Evolutionary conservation across 345 rosid genomes (phyloP).

Genomic region (Euphorbia peplus): DNA sequence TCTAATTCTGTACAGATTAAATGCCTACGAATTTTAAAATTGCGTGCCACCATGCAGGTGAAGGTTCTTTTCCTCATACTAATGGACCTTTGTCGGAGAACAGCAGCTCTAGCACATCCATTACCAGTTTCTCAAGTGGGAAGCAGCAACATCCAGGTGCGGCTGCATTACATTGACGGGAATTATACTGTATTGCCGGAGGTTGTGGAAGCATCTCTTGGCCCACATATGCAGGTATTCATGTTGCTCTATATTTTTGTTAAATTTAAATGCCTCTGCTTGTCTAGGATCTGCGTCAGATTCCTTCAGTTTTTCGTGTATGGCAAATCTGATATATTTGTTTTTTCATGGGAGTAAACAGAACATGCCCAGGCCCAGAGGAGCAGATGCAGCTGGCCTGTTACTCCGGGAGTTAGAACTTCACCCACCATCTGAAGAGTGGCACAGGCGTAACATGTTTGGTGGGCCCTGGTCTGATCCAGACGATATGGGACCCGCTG

Average conservation of each 20-base stretch:
- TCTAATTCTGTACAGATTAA: neutral
- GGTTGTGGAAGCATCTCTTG: constrained; percentile 98
- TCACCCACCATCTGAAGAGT: constrained; percentile 98
- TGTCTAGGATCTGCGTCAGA: neutral
- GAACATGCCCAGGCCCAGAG: constrained; percentile 99
- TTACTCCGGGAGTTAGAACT: constrained; percentile 93
- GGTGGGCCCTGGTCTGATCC: constrained; percentile 96
- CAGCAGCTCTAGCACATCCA: constrained; percentile 66
- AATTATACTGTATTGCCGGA: constrained; percentile 96
- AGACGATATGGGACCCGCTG: constrained; percentile 50
- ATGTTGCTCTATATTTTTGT: neutral
- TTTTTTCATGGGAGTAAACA: constrained; percentile 26
- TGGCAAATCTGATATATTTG: neutral
- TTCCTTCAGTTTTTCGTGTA: too few relatives aligned
- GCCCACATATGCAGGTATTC: constrained; percentile 98
- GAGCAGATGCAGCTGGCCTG: constrained; percentile 99
- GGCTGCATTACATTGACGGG: constrained; percentile 96
- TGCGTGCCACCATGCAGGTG: constrained; percentile 50
- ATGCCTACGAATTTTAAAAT: neutral
- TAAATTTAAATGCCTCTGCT: neutral
- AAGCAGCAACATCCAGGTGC: constrained; percentile 79
- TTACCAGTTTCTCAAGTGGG: constrained; percentile 97
- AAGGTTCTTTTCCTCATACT: constrained; percentile 95
- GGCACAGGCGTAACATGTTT: constrained; percentile 95
- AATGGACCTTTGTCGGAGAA: constrained; percentile 94